Conservation (phyloP, 129 eudicot species). For the Ambrosia trifida region DNA sequence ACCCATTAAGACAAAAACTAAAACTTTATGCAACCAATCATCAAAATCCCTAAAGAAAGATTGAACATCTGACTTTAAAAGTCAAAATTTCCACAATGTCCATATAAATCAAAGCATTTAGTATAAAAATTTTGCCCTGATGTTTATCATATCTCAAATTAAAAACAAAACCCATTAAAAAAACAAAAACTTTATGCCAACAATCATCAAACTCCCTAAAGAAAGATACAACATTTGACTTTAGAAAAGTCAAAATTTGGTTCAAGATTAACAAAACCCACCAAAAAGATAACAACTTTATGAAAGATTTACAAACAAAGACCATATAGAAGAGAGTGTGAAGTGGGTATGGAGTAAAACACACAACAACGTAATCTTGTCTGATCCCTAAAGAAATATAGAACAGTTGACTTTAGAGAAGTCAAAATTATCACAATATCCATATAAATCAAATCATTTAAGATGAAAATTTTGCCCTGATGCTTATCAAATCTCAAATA, state of each 20-base stretch:
- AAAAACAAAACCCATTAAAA: neutral
- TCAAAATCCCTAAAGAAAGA: too few relatives aligned
- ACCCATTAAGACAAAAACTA: too few relatives aligned
- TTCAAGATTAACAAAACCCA: neutral
- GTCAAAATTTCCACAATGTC: slow-evolving; percentile 2
- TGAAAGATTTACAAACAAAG: slow-evolving; percentile 3
- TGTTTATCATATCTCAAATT: neutral
- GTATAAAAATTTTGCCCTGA: neutral
- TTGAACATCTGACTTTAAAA: too few relatives aligned
- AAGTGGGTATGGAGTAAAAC: slow-evolving; percentile 12
- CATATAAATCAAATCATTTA: too few relatives aligned
- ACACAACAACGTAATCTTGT: slow-evolving; percentile 92
- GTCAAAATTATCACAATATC: too few relatives aligned
- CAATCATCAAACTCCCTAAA: neutral
- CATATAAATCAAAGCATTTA: slow-evolving; percentile 8
- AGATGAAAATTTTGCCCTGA: too few relatives aligned
- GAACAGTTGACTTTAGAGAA: too few relatives aligned
- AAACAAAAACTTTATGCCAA: neutral
- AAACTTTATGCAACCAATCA: too few relatives aligned
- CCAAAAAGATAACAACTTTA: neutral
- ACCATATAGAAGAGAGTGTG: neutral
- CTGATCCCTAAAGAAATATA: too few relatives aligned
- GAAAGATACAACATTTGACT: neutral
- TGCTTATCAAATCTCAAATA: too few relatives aligned
- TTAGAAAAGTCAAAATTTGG: neutral